phyloP scores from a whole-genome alignment of 2,329 filamentous ascomycete genomes.

The Sarocladium oryzae region DNA sequence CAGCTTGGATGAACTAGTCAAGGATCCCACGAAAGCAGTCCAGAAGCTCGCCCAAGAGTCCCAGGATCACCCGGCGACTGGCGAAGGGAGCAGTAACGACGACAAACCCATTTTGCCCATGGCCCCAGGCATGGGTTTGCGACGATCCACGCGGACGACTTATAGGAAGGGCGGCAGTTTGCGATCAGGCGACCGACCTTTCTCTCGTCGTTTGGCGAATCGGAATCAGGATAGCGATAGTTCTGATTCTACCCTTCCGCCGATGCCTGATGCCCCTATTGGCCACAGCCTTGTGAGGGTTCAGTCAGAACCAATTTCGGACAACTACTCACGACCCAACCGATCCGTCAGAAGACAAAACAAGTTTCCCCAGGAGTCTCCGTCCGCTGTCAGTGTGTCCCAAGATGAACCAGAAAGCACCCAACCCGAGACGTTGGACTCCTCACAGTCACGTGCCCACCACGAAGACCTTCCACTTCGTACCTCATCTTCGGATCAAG shows the following conservation, averaged over 20 bases:
- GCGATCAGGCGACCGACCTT: constrained; percentile 67
- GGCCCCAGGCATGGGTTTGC: constrained; percentile 69
- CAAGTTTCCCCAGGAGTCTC: constrained; percentile 45
- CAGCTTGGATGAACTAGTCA: constrained; percentile 75
- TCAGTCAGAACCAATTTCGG: constrained; percentile 57
- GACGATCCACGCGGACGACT: constrained; percentile 85
- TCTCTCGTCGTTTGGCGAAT: constrained; percentile 64
- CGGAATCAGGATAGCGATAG: constrained; percentile 55
- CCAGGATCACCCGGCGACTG: constrained; percentile 35
- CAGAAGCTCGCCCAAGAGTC: constrained; percentile 59
- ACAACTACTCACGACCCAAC: constrained; percentile 54
- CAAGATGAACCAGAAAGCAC: not conserved
- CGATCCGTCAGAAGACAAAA: constrained; percentile 41
- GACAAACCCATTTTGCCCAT: constrained; percentile 84
- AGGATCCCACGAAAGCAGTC: constrained; percentile 67
- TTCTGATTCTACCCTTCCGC: constrained; percentile 18
- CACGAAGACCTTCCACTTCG: not conserved
- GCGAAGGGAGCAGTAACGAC: constrained; percentile 41
- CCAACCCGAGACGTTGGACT: constrained; percentile 37
- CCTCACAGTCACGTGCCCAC: constrained; percentile 43
- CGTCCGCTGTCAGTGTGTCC: constrained; percentile 18
- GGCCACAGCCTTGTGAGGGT: constrained; percentile 53
- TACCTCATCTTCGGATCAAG: not conserved
- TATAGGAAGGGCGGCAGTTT: constrained; percentile 83
- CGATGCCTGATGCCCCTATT: constrained; percentile 38